Conservation (phyloP, 176 grass and related monocot species). For the Neostapfia colusana region DNA sequence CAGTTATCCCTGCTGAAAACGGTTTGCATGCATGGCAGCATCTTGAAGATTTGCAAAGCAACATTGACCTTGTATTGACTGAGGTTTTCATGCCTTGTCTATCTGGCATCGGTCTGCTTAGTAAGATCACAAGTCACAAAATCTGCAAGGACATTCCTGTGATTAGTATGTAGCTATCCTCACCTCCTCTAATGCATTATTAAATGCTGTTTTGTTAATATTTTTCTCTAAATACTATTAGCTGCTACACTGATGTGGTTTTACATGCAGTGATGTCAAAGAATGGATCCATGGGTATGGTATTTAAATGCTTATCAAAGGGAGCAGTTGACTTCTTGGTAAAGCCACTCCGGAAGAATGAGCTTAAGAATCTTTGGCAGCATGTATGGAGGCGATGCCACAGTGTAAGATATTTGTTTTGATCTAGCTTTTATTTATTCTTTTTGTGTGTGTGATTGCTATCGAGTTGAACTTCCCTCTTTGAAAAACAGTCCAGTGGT, state of each 20-base stretch:
- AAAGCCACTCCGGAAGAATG: slow-evolving; percentile 92
- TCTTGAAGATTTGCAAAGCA: slow-evolving; percentile 59
- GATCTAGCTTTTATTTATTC: not conserved
- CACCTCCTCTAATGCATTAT: slow-evolving; percentile 19
- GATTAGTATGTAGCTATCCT: slow-evolving; percentile 71
- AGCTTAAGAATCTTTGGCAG: slow-evolving; percentile 96
- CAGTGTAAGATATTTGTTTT: slow-evolving; percentile 62
- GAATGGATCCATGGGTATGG: slow-evolving; percentile 78
- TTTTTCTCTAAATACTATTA: slow-evolving; percentile 51
- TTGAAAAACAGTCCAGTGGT: slow-evolving; percentile 69
- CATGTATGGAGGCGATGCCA: slow-evolving; percentile 86
- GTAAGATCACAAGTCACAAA: slow-evolving; percentile 75
- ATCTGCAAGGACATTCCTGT: slow-evolving; percentile 78
- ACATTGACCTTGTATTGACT: slow-evolving; percentile 77
- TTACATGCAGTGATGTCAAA: slow-evolving; percentile 95
- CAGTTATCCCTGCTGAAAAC: slow-evolving; percentile 67
- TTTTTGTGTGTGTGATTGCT: not conserved
- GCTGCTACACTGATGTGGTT: slow-evolving; percentile 50
- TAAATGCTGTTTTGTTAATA: slow-evolving; percentile 16
- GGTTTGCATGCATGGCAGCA: slow-evolving; percentile 77
- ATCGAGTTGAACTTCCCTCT: slow-evolving; percentile 26
- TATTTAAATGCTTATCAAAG: slow-evolving; percentile 89
- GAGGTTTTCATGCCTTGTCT: slow-evolving; percentile 65
- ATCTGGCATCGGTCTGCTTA: slow-evolving; percentile 65
- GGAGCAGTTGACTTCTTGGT: slow-evolving; percentile 95